Base-by-base conservation (phyloP, 2,329 filamentous ascomycete genomes). In the Exophiala aquamarina region DNA sequence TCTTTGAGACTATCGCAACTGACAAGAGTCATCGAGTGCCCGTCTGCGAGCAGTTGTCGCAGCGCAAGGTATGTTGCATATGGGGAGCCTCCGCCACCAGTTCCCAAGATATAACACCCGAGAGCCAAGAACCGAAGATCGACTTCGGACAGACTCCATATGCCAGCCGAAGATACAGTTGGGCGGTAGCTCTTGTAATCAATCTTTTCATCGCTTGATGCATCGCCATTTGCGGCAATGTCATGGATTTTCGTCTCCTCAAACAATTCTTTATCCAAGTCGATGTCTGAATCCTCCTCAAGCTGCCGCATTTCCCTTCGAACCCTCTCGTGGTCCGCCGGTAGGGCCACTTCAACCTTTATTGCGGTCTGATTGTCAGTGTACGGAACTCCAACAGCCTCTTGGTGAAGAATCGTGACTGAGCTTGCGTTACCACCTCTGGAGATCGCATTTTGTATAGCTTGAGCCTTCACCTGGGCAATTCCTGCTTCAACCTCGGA, bases 101-200 rank as follows among this genome's bases (percentile, higher is more conserved):
- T 73, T 15, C 73, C 73, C 4, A 76, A 62, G 13, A 75, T 70
- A 47, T 75, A 75, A 50, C 72, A 75, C 3, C 73, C 73, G 21
- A 68, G 68, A 3, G 70, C 65, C 10, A 76, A 65, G 65, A 69
- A 75, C 4, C 64, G 60, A 1, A 75, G 56, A 51, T 76, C 73
- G 3, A 63, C 66, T 52, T 74, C 70, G 1, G 70, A 72, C 13
- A 76, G 60, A 49, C 64, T 62, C 73, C 73, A 76, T 33, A 63
- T 57, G 17, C 57, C 52, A 20, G 62, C 60, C 19, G 58, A 58
- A n/a, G 66, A 61, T 2, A 76, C 62, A 29, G 63, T 65, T 1
- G 73, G 73, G 11, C 53, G 63, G 51, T 76, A 76, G 3, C 58
- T 58, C 6, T 51, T 42, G 14, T 65, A 50, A 42, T 62, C 49